Evolutionary conservation across 2,329 filamentous ascomycete genomes (phyloP), one percentile per base, ranked within the genome.

Genomic region (Calonectria pteridis): DNA sequence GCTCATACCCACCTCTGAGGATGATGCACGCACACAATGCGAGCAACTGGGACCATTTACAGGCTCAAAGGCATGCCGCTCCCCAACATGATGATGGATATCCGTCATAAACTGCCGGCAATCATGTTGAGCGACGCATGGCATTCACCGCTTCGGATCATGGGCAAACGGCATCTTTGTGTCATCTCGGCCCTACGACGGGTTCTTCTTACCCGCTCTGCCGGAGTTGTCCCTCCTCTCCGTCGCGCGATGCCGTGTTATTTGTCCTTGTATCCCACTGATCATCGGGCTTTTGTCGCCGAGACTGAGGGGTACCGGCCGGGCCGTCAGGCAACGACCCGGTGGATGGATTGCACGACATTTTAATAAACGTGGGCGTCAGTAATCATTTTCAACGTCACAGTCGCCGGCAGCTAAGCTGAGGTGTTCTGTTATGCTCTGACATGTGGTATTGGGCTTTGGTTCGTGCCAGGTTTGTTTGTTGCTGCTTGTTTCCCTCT

Each of bases 141-240:
- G 69, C 72, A 77, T 72, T 77, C 69, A 74, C 74, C 76, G 71
- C 72, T 66, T 79, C 71, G 67, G 58, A 53, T 68, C 72, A 73
- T 58, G 55, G 33, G 65, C 37, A 62, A 40, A 28, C 55, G 62
- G 64, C 46, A 70, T 58, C 29, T 23, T 67, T 74, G 72, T 74
- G 67, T 73, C 73, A 75, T 72, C 64, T 71, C 49, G 62, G 67
- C 59, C 43, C 37, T 71, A 67, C 59, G 67, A 59, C 68, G 58
- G 63, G 58, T 73, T 67, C 59, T 67, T 51, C 71, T 63, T 67
- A 13, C 37, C 53, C 35, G 65, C 63, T 53, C 43, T 63, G 18
- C 50, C 62, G 35, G 58, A 62, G 50, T 23, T 51, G 66, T 72
- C 43, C 62, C 58, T 59, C 51, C 70, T 67, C 43, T 71, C 62